Conservation (phyloP, 768 basidiomycete species). For the Suillus luteus region DNA sequence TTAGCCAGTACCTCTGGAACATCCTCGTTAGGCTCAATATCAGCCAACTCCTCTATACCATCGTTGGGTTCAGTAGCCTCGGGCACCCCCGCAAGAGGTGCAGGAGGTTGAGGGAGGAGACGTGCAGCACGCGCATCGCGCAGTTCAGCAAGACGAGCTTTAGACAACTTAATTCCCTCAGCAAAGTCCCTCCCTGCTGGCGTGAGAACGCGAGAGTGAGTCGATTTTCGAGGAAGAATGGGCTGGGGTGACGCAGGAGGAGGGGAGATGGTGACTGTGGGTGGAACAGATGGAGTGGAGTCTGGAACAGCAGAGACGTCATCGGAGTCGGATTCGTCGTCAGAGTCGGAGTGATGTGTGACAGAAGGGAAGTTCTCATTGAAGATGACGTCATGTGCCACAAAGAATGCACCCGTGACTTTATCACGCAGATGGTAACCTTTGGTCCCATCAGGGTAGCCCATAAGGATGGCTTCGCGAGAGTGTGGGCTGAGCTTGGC, state of each 20-base stretch:
- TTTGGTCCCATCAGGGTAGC: neutral
- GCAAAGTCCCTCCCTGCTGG: no score
- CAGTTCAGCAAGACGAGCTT: no score
- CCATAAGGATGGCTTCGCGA: constrained; percentile 4
- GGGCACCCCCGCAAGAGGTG: neutral
- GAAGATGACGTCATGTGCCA: neutral
- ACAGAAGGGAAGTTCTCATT: neutral
- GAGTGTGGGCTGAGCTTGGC: constrained; percentile 17
- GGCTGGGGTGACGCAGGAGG: no score
- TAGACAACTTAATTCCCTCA: no score
- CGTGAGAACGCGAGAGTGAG: no score
- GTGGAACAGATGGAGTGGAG: neutral
- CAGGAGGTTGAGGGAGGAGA: no score
- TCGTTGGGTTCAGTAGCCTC: neutral
- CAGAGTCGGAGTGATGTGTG: rapidly evolving
- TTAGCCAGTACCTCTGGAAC: neutral
- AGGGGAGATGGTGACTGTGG: no score
- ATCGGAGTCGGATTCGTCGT: neutral
- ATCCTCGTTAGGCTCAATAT: neutral
- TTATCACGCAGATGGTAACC: rapidly evolving
- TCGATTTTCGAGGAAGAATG: no score
- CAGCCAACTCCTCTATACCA: neutral
- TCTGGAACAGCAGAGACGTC: neutral
- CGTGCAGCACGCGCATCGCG: no score
- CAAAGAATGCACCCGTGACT: rapidly evolving